Conservation (phyloP, 2,329 filamentous ascomycete genomes). For the Juglanconis juglandina region DNA sequence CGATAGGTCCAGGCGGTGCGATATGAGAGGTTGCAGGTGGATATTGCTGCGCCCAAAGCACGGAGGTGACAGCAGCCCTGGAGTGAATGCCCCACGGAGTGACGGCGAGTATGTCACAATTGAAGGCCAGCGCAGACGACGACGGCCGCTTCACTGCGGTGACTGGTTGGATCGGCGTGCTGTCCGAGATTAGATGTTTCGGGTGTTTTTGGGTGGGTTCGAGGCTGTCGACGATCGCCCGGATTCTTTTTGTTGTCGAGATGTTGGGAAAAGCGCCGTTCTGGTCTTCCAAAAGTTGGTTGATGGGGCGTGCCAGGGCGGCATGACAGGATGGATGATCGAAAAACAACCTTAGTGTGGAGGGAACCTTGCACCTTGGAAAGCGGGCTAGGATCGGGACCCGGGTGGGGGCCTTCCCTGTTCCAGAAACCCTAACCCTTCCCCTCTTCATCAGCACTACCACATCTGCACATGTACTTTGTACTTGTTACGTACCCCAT, state of each 20-base stretch:
- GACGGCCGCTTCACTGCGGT: not conserved
- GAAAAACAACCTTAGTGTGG: too few relatives aligned
- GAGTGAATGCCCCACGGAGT: not conserved
- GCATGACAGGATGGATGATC: too few relatives aligned
- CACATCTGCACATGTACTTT: too few relatives aligned
- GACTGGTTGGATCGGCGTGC: not conserved
- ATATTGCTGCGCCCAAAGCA: not conserved
- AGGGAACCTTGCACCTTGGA: too few relatives aligned
- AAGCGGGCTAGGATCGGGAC: too few relatives aligned
- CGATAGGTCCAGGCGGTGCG: not conserved
- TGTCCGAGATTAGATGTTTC: not conserved
- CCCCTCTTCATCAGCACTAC: too few relatives aligned
- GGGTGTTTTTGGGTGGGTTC: not conserved
- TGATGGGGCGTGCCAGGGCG: not conserved
- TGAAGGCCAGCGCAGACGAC: not conserved
- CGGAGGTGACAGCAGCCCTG: not conserved
- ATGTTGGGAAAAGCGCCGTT: not conserved
- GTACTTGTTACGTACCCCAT: too few relatives aligned
- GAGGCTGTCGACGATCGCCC: not conserved
- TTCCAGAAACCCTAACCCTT: too few relatives aligned
- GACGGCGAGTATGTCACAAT: not conserved
- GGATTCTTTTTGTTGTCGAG: not conserved
- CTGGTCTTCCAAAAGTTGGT: not conserved
- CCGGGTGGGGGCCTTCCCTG: too few relatives aligned
- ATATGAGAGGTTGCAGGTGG: not conserved